Conservation (phyloP, 495 filamentous ascomycete genomes). For the Lineolata rhizophorae region DNA sequence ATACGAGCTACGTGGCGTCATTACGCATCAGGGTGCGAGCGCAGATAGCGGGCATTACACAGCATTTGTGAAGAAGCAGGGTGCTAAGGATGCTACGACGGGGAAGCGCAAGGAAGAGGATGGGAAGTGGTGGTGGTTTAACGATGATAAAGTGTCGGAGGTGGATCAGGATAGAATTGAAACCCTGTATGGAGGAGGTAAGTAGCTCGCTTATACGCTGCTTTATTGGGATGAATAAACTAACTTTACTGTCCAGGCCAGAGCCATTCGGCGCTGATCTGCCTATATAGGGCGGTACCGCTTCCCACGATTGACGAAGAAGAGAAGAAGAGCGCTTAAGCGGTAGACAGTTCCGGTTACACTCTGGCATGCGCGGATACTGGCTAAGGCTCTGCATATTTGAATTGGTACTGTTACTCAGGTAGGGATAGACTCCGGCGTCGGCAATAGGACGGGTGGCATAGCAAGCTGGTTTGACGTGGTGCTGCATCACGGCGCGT, state of each 20-base stretch:
- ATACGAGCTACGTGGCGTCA: constrained; percentile 82
- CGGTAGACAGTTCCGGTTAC: too few species aligned
- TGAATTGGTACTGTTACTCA: too few species aligned
- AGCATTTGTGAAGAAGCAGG: constrained; percentile 84
- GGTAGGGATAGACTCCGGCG: too few species aligned
- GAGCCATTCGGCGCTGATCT: constrained; percentile 80
- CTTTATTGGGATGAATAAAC: constrained; percentile 3
- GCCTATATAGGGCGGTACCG: constrained; percentile 75
- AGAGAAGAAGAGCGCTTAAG: constrained; percentile 14
- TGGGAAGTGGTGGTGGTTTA: constrained; percentile 99
- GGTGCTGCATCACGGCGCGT: too few species aligned
- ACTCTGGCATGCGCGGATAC: too few species aligned
- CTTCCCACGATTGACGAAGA: constrained; percentile 29
- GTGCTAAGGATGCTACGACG: constrained; percentile 35
- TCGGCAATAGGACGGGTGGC: too few species aligned
- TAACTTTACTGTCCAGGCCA: too few species aligned
- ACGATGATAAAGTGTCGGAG: constrained; percentile 92
- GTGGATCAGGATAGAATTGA: constrained; percentile 83
- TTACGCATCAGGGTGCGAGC: constrained; percentile 94
- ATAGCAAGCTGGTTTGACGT: too few species aligned
- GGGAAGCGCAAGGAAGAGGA: constrained; percentile 59
- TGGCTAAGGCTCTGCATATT: too few species aligned
- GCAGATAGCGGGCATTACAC: constrained; percentile 98
- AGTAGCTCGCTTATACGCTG: constrained; percentile 16
- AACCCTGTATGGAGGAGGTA: constrained; percentile 71